Evolutionary conservation across 2,329 filamentous ascomycete genomes (phyloP), one percentile per base, ranked within the genome.

Genomic region (Aspergillus versicolor): DNA sequence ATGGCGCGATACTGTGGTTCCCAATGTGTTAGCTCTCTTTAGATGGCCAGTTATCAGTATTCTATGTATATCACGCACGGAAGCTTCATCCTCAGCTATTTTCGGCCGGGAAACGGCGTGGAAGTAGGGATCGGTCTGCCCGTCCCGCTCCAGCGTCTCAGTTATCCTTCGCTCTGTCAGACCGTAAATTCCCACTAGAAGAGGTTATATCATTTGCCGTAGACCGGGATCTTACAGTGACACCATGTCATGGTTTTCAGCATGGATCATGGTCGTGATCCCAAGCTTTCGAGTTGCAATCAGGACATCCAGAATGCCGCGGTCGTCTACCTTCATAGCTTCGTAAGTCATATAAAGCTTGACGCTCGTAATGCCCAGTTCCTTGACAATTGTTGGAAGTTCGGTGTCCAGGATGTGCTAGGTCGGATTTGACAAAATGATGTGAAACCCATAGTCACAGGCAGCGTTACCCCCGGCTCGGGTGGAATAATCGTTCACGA

Each of bases 381-480:
- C 30, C 4, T 9, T 61, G n/a, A 73, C 69, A 52, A 79, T 52
- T 4, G 67, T 54, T 0, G 75, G 72, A 3, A 79, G 61, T 57
- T 79, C 77, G 7, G 15, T 11, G n/a, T 21, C 17, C 2, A 79
- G 59, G 27, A 77, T 73, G 8, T 65, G 57, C 3, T 45, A 15
- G 7, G 63, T 66, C 2, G 70, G 69, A 3, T 66, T 68, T 4
- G 72, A 65, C 32, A 80, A 64, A 55, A 81, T 78, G 45, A 79
- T 67, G 57, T 80, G 78, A 61, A 79, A 79, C 2, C 80, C 78
- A 65, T 86, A 86, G 68, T 86, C 83, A 61, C 80, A 80, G 65
- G 82, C 84, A 55, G 74, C 77, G 42, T 80, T 77, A 13, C 70
- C 74, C 2, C 57, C 61, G 0, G 82, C 77, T 17, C 76, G 72